Evolutionary conservation across 805 yeast genomes (phyloP).

Genomic region (Wilhelminamyces savonicus): DNA sequence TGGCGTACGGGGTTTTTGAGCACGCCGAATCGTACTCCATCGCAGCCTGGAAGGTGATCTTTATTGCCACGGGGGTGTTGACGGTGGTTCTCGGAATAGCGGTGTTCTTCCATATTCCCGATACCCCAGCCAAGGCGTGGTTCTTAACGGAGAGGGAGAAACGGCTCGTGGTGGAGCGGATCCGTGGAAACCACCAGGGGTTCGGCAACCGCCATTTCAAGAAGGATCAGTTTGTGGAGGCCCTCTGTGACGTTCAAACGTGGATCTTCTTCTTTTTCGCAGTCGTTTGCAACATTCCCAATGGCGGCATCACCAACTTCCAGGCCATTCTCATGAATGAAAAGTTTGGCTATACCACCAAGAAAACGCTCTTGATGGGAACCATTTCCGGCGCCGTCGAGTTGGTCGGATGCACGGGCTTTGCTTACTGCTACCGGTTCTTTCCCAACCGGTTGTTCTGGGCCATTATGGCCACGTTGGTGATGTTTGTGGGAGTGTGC

Average conservation of each 20-base stretch:
- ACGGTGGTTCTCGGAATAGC: slow-evolving; percentile 36
- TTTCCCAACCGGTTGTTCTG: slow-evolving; percentile 4
- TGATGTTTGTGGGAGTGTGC: slow-evolving; percentile 23
- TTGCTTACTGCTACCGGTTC: slow-evolving; percentile 9
- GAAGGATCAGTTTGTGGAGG: slow-evolving; percentile 28
- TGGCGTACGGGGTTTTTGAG: slow-evolving; percentile 12
- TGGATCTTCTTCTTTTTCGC: slow-evolving; percentile 14
- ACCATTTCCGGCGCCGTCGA: slow-evolving; percentile 35
- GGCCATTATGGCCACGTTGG: slow-evolving; percentile 16
- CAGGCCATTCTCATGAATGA: too few relatives aligned
- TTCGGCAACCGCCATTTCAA: slow-evolving; percentile 35
- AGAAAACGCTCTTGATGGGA: slow-evolving; percentile 22
- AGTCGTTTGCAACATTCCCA: slow-evolving; percentile 2
- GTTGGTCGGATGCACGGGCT: slow-evolving; percentile 15
- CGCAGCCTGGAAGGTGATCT: slow-evolving; percentile 56
- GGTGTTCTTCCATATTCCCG: slow-evolving; percentile 29
- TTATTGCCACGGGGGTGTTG: slow-evolving; percentile 52
- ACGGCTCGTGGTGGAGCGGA: slow-evolving; percentile 11
- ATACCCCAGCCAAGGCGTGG: slow-evolving; percentile 23
- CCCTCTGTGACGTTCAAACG: slow-evolving; percentile 29
- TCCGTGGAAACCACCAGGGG: slow-evolving; percentile 32
- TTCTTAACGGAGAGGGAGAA: slow-evolving; percentile 26
- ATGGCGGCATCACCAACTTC: slow-evolving; percentile 2
- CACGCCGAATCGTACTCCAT: slow-evolving; percentile 25
- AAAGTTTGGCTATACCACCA: slow-evolving; percentile 12